Percentiles rank a stretch among this genome's conserved stretches.
phyloP scores from a whole-genome alignment of 495 filamentous ascomycete species.

The Evernia prunastri region DNA sequence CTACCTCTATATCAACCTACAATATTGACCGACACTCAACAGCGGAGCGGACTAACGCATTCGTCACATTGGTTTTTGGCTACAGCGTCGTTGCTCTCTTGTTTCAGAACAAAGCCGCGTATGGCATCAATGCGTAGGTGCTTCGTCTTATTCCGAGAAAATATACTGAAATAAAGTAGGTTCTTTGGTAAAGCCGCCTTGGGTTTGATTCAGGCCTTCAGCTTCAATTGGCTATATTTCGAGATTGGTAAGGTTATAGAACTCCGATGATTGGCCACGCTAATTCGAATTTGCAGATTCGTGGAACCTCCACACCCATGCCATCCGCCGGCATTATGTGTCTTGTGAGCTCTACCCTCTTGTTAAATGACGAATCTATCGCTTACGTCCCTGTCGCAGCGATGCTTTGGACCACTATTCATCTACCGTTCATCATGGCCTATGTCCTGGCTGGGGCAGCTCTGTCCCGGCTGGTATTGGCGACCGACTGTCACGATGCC shows the following conservation, averaged over 20 bases:
- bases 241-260: conserved; percentile 38
- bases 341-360: conserved; percentile 29
- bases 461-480: conserved; percentile 47
- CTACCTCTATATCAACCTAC: not conserved
- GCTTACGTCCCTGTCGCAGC: conserved; percentile 23
- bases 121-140: conserved; percentile 44
- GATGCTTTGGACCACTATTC: conserved; percentile 36
- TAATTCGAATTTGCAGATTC: conserved; percentile 28
- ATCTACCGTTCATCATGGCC: conserved; percentile 53
- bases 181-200: conserved; percentile 54
- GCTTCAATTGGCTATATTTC: conserved; percentile 61
- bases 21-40: not conserved
- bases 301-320: conserved; percentile 48
- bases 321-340: conserved; percentile 44
- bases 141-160: too few relatives aligned
- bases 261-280: not conserved
- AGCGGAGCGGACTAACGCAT: conserved; percentile 51
- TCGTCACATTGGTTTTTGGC: conserved; percentile 55
- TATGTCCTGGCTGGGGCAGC: conserved; percentile 49
- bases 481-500: conserved; percentile 42
- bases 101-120: conserved; percentile 44
- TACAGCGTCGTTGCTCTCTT: conserved; percentile 52
- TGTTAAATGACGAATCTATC: not conserved
- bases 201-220: conserved; percentile 51
- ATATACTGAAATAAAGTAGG: not conserved